Conservation (phyloP, 1,284 basidiomycete genomes). For the Mixia osmundae region DNA sequence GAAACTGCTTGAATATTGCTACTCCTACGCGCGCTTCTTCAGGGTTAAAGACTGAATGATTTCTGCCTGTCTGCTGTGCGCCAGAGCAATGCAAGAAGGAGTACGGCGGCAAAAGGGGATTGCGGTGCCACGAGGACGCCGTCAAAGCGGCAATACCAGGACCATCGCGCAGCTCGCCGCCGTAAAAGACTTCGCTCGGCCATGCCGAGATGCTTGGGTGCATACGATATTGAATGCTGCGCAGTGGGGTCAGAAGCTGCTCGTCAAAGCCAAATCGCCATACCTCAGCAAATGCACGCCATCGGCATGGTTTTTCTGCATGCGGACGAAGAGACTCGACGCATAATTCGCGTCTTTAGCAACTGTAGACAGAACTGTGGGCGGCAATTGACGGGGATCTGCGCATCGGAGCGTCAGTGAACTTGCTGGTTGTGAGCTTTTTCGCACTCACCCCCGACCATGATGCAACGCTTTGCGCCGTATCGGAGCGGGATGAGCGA, state of each 20-base stretch:
- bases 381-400: constrained; percentile 94
- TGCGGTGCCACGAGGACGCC: constrained; percentile 58
- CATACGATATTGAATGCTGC: constrained; percentile 97
- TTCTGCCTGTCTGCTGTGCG: constrained; percentile 27
- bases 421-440: not conserved
- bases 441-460: constrained; percentile 55
- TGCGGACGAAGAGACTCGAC: constrained; percentile 74
- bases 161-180: constrained; percentile 57
- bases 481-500: constrained; percentile 94
- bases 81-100: constrained; percentile 76
- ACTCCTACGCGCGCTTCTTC: constrained; percentile 55
- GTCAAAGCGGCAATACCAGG: constrained; percentile 72
- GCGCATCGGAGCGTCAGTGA: not conserved
- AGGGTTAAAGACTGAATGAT: constrained; percentile 48
- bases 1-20: constrained; percentile 47
- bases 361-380: constrained; percentile 78
- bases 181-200: constrained; percentile 77
- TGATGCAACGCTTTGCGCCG: constrained; percentile 55
- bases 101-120: constrained; percentile 61
- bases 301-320: constrained; percentile 52
- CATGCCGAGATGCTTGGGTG: constrained; percentile 83
- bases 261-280: constrained; percentile 9
- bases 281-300: constrained; percentile 77
- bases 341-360: constrained; percentile 63
- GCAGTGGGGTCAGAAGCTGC: not conserved